phyloP scores from a whole-genome alignment of 2,329 filamentous ascomycete genomes.

The Xylaria arbuscula region DNA sequence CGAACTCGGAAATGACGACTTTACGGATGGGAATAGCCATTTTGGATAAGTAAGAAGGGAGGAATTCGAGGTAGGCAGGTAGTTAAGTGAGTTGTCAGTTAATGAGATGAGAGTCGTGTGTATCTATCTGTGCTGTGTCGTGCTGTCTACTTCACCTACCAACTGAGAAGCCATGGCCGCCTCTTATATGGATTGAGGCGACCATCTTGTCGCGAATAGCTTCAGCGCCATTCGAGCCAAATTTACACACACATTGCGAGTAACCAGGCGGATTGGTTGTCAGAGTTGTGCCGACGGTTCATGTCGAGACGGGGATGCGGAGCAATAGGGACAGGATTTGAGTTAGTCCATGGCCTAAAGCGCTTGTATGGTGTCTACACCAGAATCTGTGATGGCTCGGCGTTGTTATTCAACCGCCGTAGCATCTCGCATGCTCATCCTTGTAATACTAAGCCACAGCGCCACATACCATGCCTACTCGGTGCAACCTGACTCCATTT shows the following conservation, averaged over 20 bases:
- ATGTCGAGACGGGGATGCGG: conserved; percentile 2
- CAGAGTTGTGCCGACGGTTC: conserved; percentile 10
- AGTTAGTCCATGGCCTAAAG: neutral
- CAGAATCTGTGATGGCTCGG: neutral
- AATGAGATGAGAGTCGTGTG: neutral
- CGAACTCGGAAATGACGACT: conserved; percentile 35
- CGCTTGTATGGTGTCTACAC: neutral
- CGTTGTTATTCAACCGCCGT: conserved; percentile 4
- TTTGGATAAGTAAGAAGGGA: neutral
- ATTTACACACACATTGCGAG: neutral
- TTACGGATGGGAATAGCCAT: conserved; percentile 36
- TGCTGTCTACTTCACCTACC: neutral
- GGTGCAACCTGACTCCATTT: conserved; percentile 19
- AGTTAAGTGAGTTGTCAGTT: neutral
- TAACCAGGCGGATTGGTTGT: neutral
- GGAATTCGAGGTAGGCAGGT: neutral
- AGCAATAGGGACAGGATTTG: neutral
- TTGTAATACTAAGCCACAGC: neutral
- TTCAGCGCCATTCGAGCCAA: neutral
- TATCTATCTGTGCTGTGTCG: neutral
- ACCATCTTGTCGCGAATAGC: neutral
- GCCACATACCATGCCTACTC: neutral
- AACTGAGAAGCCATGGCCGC: neutral
- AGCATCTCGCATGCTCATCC: neutral
- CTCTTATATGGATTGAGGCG: conserved; percentile 19